A percentile compares a stretch with the other conserved stretches of the same genome.
Conservation (phyloP, 345 rosid genomes). For the Melastoma malabathricum region DNA sequence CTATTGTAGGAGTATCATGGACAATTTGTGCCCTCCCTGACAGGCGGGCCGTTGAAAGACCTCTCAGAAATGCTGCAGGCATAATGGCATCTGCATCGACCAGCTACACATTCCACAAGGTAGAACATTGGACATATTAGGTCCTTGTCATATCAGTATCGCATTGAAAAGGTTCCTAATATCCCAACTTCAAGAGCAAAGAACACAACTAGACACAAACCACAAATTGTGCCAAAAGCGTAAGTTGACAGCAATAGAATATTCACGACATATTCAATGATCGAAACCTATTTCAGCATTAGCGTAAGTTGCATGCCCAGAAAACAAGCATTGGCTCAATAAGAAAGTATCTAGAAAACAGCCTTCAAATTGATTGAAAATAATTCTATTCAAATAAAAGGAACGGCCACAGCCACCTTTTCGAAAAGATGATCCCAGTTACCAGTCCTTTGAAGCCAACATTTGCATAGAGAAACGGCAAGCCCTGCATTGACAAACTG, state of each 20-base stretch:
- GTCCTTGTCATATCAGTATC: no score
- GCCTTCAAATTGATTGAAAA: not conserved
- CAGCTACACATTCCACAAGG: slow-evolving; percentile 18
- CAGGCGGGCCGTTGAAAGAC: slow-evolving; percentile 63
- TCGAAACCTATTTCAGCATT: no score
- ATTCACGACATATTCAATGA: no score
- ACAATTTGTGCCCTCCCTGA: slow-evolving; percentile 95
- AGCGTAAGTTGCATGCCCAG: no score
- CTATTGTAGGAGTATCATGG: slow-evolving; percentile 44
- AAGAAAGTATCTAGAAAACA: not conserved
- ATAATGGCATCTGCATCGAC: slow-evolving; percentile 25
- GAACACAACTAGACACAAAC: no score
- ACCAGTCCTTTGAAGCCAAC: slow-evolving; percentile 76
- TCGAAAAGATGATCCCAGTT: slow-evolving; percentile 41
- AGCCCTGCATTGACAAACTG: slow-evolving; percentile 78
- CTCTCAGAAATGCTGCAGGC: slow-evolving; percentile 53
- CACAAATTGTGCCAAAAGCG: no score
- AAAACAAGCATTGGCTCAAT: not conserved
- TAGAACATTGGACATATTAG: not conserved
- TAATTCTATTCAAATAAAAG: not conserved
- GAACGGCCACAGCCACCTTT: slow-evolving; percentile 23
- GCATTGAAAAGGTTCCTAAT: no score
- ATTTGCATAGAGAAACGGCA: slow-evolving; percentile 69
- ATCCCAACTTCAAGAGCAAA: no score
- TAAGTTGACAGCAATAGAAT: no score